phyloP scores from a whole-genome alignment of 768 basidiomycete genomes.

The Lentinula raphanica region DNA sequence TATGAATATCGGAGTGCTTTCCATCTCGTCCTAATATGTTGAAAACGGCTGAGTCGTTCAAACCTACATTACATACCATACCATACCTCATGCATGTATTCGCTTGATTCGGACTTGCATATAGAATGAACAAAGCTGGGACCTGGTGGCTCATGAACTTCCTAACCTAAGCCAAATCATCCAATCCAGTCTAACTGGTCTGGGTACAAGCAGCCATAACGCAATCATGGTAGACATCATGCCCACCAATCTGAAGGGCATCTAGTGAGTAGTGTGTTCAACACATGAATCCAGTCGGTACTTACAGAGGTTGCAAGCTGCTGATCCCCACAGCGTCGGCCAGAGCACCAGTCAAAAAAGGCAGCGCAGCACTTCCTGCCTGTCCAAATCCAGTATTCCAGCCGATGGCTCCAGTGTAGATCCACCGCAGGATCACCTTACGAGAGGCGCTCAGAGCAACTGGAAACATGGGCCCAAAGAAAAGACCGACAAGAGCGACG shows the following conservation, averaged over 20 bases:
- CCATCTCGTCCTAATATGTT: too few species aligned
- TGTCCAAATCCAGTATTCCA: constrained; percentile 69
- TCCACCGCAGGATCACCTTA: constrained; percentile 63
- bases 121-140: too few species aligned
- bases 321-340: constrained; percentile 57
- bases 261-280: neutral
- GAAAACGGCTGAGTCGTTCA: too few species aligned
- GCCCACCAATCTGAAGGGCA: constrained; percentile 40
- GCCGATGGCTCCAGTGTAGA: constrained; percentile 60
- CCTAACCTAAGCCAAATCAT: too few species aligned
- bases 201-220: constrained; percentile 52
- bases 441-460: constrained; percentile 68
- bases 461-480: constrained; percentile 76
- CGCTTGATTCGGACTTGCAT: too few species aligned
- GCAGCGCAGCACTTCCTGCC: constrained; percentile 65
- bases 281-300: constrained; percentile 2
- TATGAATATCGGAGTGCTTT: too few species aligned
- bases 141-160: too few species aligned
- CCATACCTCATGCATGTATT: too few species aligned
- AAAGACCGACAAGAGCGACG: constrained; percentile 57
- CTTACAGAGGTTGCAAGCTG: constrained; percentile 60
- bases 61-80: too few species aligned
- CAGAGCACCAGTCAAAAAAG: constrained; percentile 69
- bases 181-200: constrained; percentile 3
- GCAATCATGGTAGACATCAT: constrained; percentile 57